Percentiles rank a stretch among this genome's conserved stretches.
These are phyloP conservation scores for Davidsoniella eucalypti DNA, from an alignment of 2,329 filamentous ascomycete genomes.

Conservation along the genomic window DNA sequence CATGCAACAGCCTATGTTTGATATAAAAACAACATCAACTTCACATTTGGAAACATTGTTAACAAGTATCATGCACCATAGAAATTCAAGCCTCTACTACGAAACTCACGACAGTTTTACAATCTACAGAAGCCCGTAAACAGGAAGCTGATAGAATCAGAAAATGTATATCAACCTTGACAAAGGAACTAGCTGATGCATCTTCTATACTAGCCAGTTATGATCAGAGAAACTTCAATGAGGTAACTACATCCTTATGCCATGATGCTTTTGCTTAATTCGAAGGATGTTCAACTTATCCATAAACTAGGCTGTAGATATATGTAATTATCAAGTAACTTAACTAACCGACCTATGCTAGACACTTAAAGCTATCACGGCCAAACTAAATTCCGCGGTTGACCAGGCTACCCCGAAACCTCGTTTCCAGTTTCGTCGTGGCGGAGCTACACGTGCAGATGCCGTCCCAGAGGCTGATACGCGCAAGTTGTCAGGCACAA, in stretches of 20 bases:
- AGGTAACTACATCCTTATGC: conserved; percentile 32
- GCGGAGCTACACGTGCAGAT: conserved; percentile 21
- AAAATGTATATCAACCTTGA: conserved; percentile 61
- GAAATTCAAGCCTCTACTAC: conserved; percentile 50
- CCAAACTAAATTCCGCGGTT: conserved; percentile 57
- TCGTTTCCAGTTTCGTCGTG: conserved; percentile 63
- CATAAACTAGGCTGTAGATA: too few relatives aligned
- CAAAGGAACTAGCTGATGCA: conserved; percentile 71
- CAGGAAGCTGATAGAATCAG: conserved; percentile 70
- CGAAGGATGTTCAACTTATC: too few relatives aligned
- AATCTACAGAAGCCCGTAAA: conserved; percentile 43
- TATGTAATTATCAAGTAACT: too few relatives aligned
- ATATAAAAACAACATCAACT: too few relatives aligned
- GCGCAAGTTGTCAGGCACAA: conserved; percentile 27
- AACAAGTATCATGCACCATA: conserved; percentile 20
- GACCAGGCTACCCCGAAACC: conserved; percentile 54
- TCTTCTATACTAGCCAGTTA: conserved; percentile 71
- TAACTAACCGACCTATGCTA: conserved; percentile 20
- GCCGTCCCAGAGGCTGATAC: conserved; percentile 17
- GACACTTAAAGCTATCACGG: conserved; percentile 65
- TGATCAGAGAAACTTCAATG: conserved; percentile 72
- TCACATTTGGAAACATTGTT: neutral
- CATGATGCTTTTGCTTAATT: too few relatives aligned
- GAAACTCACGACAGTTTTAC: neutral
- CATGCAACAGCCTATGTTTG: neutral